A percentile compares a stretch with the other conserved stretches of the same genome.
Conservation (phyloP, 2,329 filamentous ascomycete genomes). For the Cladosporium oxysporum region DNA sequence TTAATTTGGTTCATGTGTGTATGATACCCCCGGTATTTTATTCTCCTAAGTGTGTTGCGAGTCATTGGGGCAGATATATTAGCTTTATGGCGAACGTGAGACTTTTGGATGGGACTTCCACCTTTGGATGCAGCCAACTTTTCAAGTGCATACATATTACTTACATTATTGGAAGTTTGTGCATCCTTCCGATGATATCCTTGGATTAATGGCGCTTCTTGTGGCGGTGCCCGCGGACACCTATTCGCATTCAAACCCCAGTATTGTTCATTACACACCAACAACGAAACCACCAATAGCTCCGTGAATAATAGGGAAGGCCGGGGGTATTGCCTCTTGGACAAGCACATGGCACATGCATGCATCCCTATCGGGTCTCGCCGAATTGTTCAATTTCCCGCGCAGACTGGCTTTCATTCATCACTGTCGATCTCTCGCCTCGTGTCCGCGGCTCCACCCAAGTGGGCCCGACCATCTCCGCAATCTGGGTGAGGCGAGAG, state of each 20-base stretch:
- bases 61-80: neutral
- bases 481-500: conserved; percentile 1
- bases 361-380: conserved; percentile 1
- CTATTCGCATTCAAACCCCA: neutral
- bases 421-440: conserved; percentile 5
- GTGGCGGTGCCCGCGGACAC: no score
- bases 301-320: neutral
- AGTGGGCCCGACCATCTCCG: conserved; percentile 18
- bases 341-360: neutral
- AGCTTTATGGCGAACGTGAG: neutral
- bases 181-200: neutral
- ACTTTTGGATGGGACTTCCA: neutral
- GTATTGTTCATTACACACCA: neutral
- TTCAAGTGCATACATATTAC: no score
- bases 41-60: neutral
- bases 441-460: conserved; percentile 12
- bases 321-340: neutral
- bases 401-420: neutral
- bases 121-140: neutral
- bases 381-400: conserved; percentile 8
- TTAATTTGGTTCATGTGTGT: neutral
- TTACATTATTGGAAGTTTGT: neutral
- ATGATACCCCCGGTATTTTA: conserved; percentile 8
- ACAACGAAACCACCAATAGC: neutral
- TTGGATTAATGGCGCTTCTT: no score